phyloP scores from a whole-genome alignment of 768 basidiomycete species.

The Hortiboletus campestris region DNA sequence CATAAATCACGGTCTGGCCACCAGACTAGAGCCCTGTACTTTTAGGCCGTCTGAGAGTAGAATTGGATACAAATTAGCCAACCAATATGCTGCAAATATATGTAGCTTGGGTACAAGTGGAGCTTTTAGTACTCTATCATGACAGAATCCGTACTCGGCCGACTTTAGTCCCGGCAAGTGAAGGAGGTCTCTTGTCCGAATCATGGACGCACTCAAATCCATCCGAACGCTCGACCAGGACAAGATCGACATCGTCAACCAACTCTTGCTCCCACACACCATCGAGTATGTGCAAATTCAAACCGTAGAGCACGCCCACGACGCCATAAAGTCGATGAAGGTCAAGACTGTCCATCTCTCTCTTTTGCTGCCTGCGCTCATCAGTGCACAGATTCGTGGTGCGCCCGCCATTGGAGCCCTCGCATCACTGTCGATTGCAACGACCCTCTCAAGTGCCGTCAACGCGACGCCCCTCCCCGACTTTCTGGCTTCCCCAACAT shows the following conservation, averaged over 20 bases:
- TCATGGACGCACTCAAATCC: conserved; percentile 34
- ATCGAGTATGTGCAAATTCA: conserved; percentile 65
- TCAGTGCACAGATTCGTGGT: conserved; percentile 64
- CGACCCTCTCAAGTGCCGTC: conserved; percentile 57
- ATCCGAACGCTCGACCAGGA: conserved; percentile 42
- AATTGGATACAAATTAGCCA: too few species aligned
- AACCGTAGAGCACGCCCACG: conserved; percentile 81
- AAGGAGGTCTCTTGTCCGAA: background rate
- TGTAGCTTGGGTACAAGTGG: background rate
- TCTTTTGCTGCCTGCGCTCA: background rate
- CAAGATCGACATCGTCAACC: conserved; percentile 84
- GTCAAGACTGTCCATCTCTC: conserved; percentile 35
- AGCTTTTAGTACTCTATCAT: conserved; percentile 22
- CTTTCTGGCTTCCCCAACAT: conserved; percentile 51
- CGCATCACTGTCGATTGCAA: conserved; percentile 75
- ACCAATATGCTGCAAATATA: too few species aligned
- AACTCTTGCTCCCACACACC: conserved; percentile 79
- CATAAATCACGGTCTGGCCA: too few species aligned
- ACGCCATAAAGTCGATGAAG: conserved; percentile 97
- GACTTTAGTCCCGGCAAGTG: too few species aligned
- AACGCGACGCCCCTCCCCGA: conserved; percentile 45
- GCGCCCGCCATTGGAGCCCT: conserved; percentile 95
- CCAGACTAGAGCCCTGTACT: too few species aligned
- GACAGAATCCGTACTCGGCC: background rate
- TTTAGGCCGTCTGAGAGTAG: too few species aligned